Conservation (phyloP, 1,139 yeast genomes). For the Scheffersomyces lignicola region DNA sequence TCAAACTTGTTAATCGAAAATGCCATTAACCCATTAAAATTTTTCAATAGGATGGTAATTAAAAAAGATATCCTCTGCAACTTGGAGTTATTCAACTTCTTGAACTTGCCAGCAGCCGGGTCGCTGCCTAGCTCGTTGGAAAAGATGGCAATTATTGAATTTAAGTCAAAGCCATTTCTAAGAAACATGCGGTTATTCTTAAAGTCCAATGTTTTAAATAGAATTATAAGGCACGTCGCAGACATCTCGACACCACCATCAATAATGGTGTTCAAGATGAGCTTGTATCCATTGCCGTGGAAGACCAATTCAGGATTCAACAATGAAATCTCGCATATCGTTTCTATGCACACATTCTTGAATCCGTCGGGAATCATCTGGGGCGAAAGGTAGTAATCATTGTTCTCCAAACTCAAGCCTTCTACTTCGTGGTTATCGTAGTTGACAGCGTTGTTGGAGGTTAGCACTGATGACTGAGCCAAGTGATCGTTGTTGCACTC, state of each 20-base stretch:
- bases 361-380: slow-evolving; percentile 41
- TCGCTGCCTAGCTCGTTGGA: slow-evolving; percentile 16
- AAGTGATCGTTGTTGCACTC: slow-evolving; percentile 47
- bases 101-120: slow-evolving; percentile 8
- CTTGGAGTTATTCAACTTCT: slow-evolving; percentile 21
- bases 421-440: not conserved
- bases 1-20: slow-evolving; percentile 59
- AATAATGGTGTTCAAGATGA: slow-evolving; percentile 55
- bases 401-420: slow-evolving; percentile 4
- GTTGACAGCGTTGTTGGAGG: slow-evolving; percentile 2
- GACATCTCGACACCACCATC: slow-evolving; percentile 67
- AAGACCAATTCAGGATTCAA: slow-evolving; percentile 60
- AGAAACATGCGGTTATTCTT: slow-evolving; percentile 59
- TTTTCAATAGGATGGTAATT: slow-evolving; percentile 60
- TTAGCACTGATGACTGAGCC: not conserved
- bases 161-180: slow-evolving; percentile 64
- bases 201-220: slow-evolving; percentile 60
- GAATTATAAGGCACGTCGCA: slow-evolving; percentile 52
- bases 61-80: slow-evolving; percentile 65
- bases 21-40: slow-evolving; percentile 76
- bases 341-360: slow-evolving; percentile 59
- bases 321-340: slow-evolving; percentile 69
- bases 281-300: slow-evolving; percentile 64
- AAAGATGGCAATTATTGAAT: slow-evolving; percentile 64
- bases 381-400: slow-evolving; percentile 1